Evolutionary conservation across 2,329 filamentous ascomycete genomes (phyloP), one percentile per base, ranked within the genome.

Genomic region (Colletotrichum trifolii): DNA sequence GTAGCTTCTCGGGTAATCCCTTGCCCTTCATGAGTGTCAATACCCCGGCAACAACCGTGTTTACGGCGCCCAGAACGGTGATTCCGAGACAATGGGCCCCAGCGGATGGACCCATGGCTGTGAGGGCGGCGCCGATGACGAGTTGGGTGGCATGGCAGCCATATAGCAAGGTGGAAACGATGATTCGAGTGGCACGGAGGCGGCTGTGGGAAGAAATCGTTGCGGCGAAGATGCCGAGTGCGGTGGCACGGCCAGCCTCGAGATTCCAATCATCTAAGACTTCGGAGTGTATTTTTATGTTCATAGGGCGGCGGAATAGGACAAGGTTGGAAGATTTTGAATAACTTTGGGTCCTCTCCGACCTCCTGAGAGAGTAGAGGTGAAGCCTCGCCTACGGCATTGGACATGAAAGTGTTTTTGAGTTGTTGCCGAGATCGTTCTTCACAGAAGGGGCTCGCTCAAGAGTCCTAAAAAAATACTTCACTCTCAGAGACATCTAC

Each of bases 1-100:
- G 75, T 15, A 85, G 66, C 13, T 80, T 72, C 67, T 83, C 79
- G 0, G 83, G 83, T 55, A 85, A 69, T 0, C 83, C 84, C 46
- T 83, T 82, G 5, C 83, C 81, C 70, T 84, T 85, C 50, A 85
- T 71, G 8, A 85, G 81, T 0, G 87, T 87, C 17, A 91, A 74
- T 1, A 89, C 76, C 13, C 89, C 88, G 1, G 89, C 89, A 6
- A 90, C 80, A 4, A 88, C 75, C 3, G 87, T 89, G 70, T 91
- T 91, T 10, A 87, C 73, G 1, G 87, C 87, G 3, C 89, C 88
- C 1, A 91, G 77, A 0, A 85, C 73, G 9, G 86, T 87, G 72
- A 91, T 85, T 12, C 71, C 52, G 17, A 81, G 78, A 15, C 85
- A 73, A 67, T 89, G 82, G 13, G 82, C 76, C 2, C 83, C 78